Percentiles rank a stretch among this genome's conserved stretches.
These are phyloP conservation scores for Pyrenophora seminiperda DNA, from an alignment of 2,329 filamentous ascomycete species.

Conservation along the genomic window DNA sequence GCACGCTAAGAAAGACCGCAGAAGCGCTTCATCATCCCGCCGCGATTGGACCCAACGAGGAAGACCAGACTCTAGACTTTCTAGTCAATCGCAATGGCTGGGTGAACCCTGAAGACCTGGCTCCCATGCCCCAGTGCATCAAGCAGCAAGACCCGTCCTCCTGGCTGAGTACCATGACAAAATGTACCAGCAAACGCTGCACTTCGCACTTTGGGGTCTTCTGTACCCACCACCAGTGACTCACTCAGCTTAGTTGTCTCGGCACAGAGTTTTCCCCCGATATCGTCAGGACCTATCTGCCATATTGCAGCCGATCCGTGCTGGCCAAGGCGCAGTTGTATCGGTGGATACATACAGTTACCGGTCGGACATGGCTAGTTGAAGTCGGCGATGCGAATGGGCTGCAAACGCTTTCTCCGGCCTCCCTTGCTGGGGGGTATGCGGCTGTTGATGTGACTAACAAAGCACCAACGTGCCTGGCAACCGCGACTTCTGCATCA, in stretches of 20 bases:
- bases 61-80: background rate
- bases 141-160: constrained; percentile 40
- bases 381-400: constrained; percentile 39
- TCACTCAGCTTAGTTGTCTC: constrained; percentile 42
- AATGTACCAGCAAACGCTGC: constrained; percentile 38
- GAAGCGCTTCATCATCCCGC: background rate
- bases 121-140: constrained; percentile 45
- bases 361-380: constrained; percentile 43
- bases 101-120: constrained; percentile 45
- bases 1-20: background rate
- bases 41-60: background rate
- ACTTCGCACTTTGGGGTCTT: constrained; percentile 40
- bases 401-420: constrained; percentile 33
- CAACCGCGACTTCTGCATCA: constrained; percentile 17
- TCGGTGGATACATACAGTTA: constrained; percentile 33
- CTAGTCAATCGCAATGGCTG: constrained; percentile 22
- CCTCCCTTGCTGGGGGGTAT: constrained; percentile 34
- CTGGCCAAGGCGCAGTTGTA: constrained; percentile 44
- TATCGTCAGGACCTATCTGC: constrained; percentile 30
- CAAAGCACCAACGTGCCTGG: constrained; percentile 40
- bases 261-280: constrained; percentile 36
- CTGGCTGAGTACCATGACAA: constrained; percentile 42
- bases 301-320: constrained; percentile 39
- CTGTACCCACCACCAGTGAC: constrained; percentile 43
- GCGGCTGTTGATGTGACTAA: constrained; percentile 24